These are phyloP conservation scores for Cyclotella atomus DNA, from an alignment of 108 stramenopile genomes.

Conservation along the genomic window DNA sequence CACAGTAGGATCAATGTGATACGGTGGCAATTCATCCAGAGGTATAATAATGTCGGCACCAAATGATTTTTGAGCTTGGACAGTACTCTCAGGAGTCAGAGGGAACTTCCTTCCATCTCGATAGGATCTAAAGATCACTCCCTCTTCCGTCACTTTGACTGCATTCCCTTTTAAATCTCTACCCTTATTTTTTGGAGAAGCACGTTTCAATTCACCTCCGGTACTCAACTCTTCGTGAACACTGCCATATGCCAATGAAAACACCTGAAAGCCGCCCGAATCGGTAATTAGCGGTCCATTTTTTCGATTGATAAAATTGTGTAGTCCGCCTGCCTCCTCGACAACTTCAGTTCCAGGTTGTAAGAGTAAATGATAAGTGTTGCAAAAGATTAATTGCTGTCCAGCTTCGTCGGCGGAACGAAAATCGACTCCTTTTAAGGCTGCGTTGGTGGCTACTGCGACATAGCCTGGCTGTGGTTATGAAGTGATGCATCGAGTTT, in stretches of 20 bases:
- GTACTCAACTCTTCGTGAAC: constrained; percentile 79
- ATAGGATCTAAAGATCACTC: constrained; percentile 86
- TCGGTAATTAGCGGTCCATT: constrained; percentile 90
- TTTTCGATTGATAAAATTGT: constrained; percentile 84
- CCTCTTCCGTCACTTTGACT: constrained; percentile 90
- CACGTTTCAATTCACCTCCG: constrained; percentile 86
- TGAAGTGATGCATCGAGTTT: constrained; percentile 58
- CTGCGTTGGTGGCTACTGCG: constrained; percentile 94
- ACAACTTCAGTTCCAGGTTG: constrained; percentile 92
- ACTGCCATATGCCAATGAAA: constrained; percentile 85
- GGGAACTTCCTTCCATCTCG: constrained; percentile 85
- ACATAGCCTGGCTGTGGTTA: constrained; percentile 85
- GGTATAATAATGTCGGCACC: constrained; percentile 97
- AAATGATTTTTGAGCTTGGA: constrained; percentile 88
- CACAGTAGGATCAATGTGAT: constrained; percentile 72
- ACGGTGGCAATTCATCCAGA: constrained; percentile 91
- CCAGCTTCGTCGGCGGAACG: constrained; percentile 72
- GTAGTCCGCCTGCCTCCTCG: constrained; percentile 88
- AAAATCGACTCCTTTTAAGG: constrained; percentile 85
- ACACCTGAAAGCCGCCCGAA: constrained; percentile 94
- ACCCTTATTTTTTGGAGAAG: constrained; percentile 10
- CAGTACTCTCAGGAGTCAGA: constrained; percentile 90
- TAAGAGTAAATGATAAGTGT: constrained; percentile 93
- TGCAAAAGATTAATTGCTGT: constrained; percentile 90
- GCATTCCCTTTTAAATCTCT: constrained; percentile 28